phyloP scores from a whole-genome alignment of 2,329 filamentous ascomycete genomes.

The Rhynchosporium secalis region DNA sequence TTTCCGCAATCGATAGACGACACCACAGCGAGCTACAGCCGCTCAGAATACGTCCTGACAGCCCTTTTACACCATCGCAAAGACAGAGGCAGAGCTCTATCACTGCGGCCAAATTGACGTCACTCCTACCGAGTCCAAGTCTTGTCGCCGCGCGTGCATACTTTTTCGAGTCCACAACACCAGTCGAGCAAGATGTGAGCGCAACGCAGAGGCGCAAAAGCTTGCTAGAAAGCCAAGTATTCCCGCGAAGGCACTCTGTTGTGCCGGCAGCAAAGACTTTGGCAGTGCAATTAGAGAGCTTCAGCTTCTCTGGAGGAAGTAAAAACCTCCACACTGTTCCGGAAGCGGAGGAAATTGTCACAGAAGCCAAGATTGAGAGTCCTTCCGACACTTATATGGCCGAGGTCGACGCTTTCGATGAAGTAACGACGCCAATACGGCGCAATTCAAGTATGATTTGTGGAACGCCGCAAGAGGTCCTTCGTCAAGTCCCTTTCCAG shows the following conservation, averaged over 20 bases:
- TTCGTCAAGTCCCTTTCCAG: constrained; percentile 29
- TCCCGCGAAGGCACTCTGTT: constrained; percentile 30
- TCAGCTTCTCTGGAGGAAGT: constrained; percentile 21
- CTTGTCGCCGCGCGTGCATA: constrained; percentile 34
- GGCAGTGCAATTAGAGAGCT: constrained; percentile 20
- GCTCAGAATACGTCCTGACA: constrained; percentile 16
- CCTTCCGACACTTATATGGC: constrained; percentile 3
- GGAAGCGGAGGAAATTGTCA: constrained; percentile 17
- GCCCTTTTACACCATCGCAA: neutral
- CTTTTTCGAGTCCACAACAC: constrained; percentile 26
- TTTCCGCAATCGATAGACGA: constrained; percentile 12
- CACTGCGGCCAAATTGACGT: constrained; percentile 6
- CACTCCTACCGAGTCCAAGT: constrained; percentile 32
- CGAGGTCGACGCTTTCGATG: neutral
- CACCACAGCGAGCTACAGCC: constrained; percentile 25
- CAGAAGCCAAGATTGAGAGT: constrained; percentile 18
- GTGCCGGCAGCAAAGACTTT: constrained; percentile 14
- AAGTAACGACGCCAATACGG: neutral
- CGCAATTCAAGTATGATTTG: constrained; percentile 16
- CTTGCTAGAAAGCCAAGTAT: constrained; percentile 23
- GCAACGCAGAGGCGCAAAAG: constrained; percentile 24
- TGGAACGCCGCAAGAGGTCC: constrained; percentile 19
- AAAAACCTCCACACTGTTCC: constrained; percentile 22
- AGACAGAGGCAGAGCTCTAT: constrained; percentile 12
- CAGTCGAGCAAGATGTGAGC: constrained; percentile 19